Evolutionary conservation across 352 stramenopile genomes (phyloP).

Genomic region (Globisporangium perplexum): DNA sequence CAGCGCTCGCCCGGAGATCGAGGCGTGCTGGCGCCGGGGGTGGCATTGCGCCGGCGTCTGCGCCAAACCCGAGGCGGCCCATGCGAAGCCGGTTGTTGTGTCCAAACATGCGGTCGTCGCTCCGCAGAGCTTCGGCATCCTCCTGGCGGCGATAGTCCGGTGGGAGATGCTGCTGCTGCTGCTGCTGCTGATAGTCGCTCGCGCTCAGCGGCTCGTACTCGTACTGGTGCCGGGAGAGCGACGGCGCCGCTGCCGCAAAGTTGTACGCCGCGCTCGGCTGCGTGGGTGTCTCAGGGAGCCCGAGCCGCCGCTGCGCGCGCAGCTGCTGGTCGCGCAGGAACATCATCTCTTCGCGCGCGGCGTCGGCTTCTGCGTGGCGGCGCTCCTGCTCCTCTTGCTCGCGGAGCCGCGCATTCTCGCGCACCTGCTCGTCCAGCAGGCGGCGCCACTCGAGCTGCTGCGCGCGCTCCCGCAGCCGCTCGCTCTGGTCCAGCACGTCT

Average conservation of each 20-base stretch:
- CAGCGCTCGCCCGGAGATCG: not conserved
- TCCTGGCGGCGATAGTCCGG: not conserved
- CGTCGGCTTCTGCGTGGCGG: slow-evolving; percentile 27
- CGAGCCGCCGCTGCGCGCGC: slow-evolving; percentile 44
- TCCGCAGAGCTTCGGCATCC: not conserved
- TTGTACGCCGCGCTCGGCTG: not conserved
- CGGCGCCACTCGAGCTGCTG: slow-evolving; percentile 69
- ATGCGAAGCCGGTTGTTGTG: not conserved
- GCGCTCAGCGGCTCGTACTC: not conserved
- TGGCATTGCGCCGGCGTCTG: slow-evolving; percentile 6
- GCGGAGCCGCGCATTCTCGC: slow-evolving; percentile 57
- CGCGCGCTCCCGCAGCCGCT: slow-evolving; percentile 50
- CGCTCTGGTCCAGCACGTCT: slow-evolving; percentile 41
- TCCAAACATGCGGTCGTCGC: not conserved
- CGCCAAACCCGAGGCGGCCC: not conserved
- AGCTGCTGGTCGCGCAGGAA: slow-evolving; percentile 54
- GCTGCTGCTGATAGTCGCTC: slow-evolving; percentile 13
- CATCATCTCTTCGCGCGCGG: slow-evolving; percentile 41
- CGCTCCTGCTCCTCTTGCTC: slow-evolving; percentile 35
- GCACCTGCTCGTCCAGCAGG: slow-evolving; percentile 66
- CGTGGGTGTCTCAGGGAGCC: not conserved
- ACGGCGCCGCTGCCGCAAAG: not conserved
- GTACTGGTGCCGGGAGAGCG: not conserved
- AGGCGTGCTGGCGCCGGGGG: slow-evolving; percentile 18
- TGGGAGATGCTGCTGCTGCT: slow-evolving; percentile 2